Base-by-base conservation (phyloP, 768 basidiomycete species). In the Rossbeevera mucosa region DNA sequence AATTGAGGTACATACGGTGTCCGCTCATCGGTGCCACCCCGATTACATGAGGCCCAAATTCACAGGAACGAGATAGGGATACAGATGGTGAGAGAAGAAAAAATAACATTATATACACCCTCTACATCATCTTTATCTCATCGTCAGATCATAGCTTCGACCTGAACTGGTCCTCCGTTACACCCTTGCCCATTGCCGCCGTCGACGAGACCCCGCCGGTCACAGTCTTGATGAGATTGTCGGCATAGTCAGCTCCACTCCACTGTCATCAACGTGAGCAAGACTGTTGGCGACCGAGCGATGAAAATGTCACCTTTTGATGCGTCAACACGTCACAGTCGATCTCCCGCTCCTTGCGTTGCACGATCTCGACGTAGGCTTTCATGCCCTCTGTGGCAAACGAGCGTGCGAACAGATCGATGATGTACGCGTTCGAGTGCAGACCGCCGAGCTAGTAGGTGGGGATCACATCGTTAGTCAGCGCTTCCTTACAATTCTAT, bases 131-230 rank as follows among this genome's bases (percentile, higher is more conserved):
- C 12, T 41, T 9, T 16, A n/a, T 41, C 42, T 16, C 28, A 4
- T 44, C 24, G 7, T 43, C 42, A 36, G 18, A 45, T 73, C 60
- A 81, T 56, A 81, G 61, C 62, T 76, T 81, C 29, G 72, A 44
- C 54, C 60, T 63, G 72, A 95, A 96, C 69, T 95, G 94, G 31
- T 84, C 71, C 73, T 96, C 94, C 0, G 94, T 96, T 26, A 95
- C 93, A 51, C 95, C 95, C 60, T 85, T 84, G 46, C 95, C 96
- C 95, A 98, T 98, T n/a, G 96, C 95, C n/a, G 94, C 82, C 9
- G 95, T 98, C 44, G 92, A 94, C 31, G 92, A 95, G 55, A 99
- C 81, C 53, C 96, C 96, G 22, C 96, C 96, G 30, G 96, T 99
- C 50, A 97, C 91, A 7, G 95, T 94, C 81, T 92, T 94, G 72